These are phyloP conservation scores for Flaveria bidentis DNA, from an alignment of 129 eudicot species.

Conservation along the genomic window DNA sequence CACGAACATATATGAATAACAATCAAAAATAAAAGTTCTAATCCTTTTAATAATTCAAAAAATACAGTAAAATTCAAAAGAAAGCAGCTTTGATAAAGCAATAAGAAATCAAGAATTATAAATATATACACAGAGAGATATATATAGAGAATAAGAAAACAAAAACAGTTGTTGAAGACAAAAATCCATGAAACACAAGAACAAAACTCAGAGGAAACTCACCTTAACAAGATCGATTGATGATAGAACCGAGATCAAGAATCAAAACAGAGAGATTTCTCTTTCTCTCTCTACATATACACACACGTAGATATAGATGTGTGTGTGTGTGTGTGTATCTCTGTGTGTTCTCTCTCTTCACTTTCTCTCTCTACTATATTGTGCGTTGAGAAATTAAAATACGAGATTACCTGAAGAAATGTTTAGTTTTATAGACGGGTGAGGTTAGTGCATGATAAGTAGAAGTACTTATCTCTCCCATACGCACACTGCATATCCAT, in stretches of 20 bases:
- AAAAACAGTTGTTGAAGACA: neutral
- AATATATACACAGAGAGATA: neutral
- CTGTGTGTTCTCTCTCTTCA: constrained; percentile 22
- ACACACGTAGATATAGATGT: neutral
- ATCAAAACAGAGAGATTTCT: constrained; percentile 24
- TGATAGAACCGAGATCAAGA: constrained; percentile 29
- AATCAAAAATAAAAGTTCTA: constrained; percentile 4
- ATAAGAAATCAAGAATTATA: neutral
- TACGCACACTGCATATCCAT: constrained; percentile 14
- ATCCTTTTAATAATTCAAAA: constrained; percentile 19
- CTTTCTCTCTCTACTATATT: constrained; percentile 56
- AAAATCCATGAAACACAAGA: neutral
- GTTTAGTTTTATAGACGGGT: constrained; percentile 46
- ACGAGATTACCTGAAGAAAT: constrained; percentile 54
- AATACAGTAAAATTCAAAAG: constrained; percentile 16
- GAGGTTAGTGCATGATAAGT: constrained; percentile 38
- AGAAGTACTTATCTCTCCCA: neutral
- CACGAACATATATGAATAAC: constrained; percentile 43
- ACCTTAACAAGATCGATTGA: constrained; percentile 47
- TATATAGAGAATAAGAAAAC: constrained; percentile 11
- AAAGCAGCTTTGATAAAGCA: constrained; percentile 60
- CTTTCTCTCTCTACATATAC: constrained; percentile 35
- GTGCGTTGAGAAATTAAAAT: constrained; percentile 42
- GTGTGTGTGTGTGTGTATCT: constrained; percentile 7
- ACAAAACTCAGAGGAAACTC: constrained; percentile 9